Percentiles rank a stretch among this genome's conserved stretches.
These are phyloP conservation scores for Xanthoparmelia taractica DNA, from an alignment of 495 filamentous ascomycete species.

Conservation along the genomic window DNA sequence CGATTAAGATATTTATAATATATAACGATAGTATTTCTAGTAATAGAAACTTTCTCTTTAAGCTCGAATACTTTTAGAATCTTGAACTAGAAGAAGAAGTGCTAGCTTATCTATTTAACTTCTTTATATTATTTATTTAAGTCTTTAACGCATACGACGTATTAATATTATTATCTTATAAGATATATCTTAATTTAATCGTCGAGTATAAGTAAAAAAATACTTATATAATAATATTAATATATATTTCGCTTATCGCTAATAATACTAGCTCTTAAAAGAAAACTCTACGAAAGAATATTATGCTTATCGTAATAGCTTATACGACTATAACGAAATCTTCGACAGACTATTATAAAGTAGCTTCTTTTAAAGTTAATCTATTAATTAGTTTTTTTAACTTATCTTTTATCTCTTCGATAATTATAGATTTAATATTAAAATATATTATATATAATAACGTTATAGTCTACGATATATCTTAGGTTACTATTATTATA, in stretches of 20 bases:
- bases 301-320: background rate
- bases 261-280: background rate
- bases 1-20: background rate
- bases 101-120: background rate
- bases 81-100: background rate
- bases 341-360: too few species aligned
- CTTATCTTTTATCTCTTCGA: background rate
- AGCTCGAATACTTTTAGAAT: background rate
- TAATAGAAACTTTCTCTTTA: background rate
- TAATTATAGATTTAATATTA: background rate
- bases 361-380: background rate
- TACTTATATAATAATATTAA: background rate
- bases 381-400: background rate
- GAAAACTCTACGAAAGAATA: background rate
- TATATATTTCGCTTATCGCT: background rate
- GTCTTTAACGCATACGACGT: background rate
- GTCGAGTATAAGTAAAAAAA: background rate
- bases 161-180: background rate
- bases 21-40: background rate
- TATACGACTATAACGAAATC: background rate
- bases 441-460: background rate
- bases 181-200: background rate
- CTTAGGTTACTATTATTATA: background rate
- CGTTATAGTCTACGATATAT: background rate
- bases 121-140: background rate